These are phyloP conservation scores for Chrysanthemum seticuspe DNA, from an alignment of 129 eudicot genomes.

Conservation along the genomic window DNA sequence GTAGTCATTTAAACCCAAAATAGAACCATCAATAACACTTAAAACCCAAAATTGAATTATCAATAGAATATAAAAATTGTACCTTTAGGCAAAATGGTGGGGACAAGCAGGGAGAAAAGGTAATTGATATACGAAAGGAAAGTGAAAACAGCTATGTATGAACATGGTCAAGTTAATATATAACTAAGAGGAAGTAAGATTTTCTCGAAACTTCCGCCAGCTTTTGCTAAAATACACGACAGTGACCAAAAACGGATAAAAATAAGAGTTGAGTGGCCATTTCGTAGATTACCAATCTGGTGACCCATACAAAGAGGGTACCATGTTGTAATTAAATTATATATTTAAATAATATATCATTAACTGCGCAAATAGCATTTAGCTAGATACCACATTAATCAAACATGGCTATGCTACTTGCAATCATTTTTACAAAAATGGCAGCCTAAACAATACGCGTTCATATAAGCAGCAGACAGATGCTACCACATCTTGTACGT, in stretches of 20 bases:
- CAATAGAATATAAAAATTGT: not conserved
- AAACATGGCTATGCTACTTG: conserved; percentile 4
- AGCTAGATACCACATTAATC: conserved; percentile 15
- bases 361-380: not conserved
- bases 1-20: not conserved
- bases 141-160: not conserved
- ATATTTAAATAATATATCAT: not conserved
- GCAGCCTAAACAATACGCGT: not conserved
- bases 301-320: no score
- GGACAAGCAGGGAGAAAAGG: not conserved
- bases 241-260: not conserved
- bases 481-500: not conserved
- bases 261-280: not conserved
- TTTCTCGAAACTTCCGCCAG: not conserved
- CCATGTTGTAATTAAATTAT: not conserved
- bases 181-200: not conserved
- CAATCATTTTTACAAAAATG: not conserved
- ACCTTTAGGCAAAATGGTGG: not conserved
- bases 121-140: not conserved
- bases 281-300: no score
- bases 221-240: not conserved
- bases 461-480: not conserved
- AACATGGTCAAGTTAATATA: not conserved
- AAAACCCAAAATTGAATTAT: not conserved
- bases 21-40: no score